These are phyloP conservation scores for Umbelopsis ramanniana DNA, from an alignment of 192 early-diverging fungal genomes.

Conservation along the genomic window DNA sequence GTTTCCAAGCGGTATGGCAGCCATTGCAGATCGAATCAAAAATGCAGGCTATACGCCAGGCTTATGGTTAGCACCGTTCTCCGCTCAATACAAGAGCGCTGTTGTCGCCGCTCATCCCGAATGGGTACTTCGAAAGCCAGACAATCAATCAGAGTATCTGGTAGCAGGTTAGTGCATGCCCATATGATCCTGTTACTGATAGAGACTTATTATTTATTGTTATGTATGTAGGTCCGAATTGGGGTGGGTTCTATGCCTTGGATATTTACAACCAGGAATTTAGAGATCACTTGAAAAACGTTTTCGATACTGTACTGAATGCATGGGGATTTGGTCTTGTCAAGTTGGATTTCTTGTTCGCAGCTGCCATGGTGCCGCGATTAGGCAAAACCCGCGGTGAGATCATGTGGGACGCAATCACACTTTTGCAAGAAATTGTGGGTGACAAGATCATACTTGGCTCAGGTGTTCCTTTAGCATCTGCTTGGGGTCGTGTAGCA, in stretches of 20 bases:
- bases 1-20: conserved; percentile 51
- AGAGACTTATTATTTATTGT: neutral
- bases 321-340: conserved; percentile 51
- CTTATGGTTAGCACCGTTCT: conserved; percentile 54
- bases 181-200: neutral
- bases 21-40: conserved; percentile 41
- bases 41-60: conserved; percentile 42
- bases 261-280: conserved; percentile 53
- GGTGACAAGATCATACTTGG: conserved; percentile 46
- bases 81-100: conserved; percentile 41
- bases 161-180: conserved; percentile 11
- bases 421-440: conserved; percentile 41
- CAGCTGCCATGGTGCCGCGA: conserved; percentile 46
- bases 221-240: conserved; percentile 31
- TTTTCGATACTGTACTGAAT: conserved; percentile 44
- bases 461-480: conserved; percentile 47
- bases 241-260: conserved; percentile 45
- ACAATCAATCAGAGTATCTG: conserved; percentile 9
- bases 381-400: conserved; percentile 51
- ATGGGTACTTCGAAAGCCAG: conserved; percentile 44
- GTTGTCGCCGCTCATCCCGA: conserved; percentile 46
- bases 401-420: conserved; percentile 55
- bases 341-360: conserved; percentile 57
- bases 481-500: conserved; percentile 46
- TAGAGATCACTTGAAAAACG: conserved; percentile 40